Base-by-base conservation (phyloP, 805 yeast species). In the Ogataea paraovalis region DNA sequence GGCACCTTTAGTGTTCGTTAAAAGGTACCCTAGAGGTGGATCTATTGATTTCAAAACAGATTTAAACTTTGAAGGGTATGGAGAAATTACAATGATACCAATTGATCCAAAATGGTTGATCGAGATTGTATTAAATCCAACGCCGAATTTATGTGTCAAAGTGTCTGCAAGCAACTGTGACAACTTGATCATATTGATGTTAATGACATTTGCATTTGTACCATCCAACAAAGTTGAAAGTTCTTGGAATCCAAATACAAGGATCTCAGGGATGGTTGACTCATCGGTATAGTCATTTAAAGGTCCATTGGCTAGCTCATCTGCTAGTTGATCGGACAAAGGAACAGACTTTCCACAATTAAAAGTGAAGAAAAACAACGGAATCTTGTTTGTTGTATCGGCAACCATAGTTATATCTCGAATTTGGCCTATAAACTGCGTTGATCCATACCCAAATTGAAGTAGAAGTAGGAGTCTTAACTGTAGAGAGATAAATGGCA, bases 1-100 rank as follows among this genome's bases (percentile, higher is more conserved):
- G 0, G 82, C 91, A 0, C 96, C 96, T 62, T 91, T 91, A 57
- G 87, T 61, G 45, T 82, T 78, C 0, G 92, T 80, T 48, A 73
- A 69, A 7, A 74, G 71, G 46, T 70, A 60, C 2, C 97, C 96
- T 51, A 82, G 70, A 16, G 78, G 74, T 18, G 68, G 69, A 10
- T 59, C 61, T 20, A 71, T 57, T 5, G 63, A 56, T 22, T 46
- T 44, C 13, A 45, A 28, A 18, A 62, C 39, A 13, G 46, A 51
- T 16, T 43, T 45, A 39, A 63, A 21, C 46, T 63, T 65, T 16
- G 62, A 51, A 33, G 25, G 25, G 52, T 55, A 67, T n/a, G 77
- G 75, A 10, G 77, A 70, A 12, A 83, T 62, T 2, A 80, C 62
- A 2, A 83, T 61, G 3, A 79, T 44, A 0, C 85, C 88, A 39